Evolutionary conservation across 768 basidiomycete genomes (phyloP), one percentile per base, ranked within the genome.

Genomic region (Sistotremastrum niveocremeum): DNA sequence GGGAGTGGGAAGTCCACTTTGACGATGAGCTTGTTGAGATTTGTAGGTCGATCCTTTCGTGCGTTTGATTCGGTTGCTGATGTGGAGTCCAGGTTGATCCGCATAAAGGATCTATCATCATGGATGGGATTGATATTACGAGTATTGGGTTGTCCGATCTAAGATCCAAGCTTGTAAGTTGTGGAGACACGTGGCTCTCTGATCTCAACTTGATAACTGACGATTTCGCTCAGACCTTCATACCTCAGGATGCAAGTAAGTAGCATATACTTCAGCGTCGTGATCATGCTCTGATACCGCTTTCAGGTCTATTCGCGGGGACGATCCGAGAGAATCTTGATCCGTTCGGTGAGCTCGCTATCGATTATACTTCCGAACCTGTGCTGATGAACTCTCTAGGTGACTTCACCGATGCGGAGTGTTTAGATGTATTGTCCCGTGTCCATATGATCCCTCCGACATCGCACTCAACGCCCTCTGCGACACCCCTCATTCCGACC

Each of bases 321-420:
- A 84, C 82, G 9, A 63, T 86, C 11, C 65, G 83, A 41, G 81
- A 83, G 32, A 85, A 84, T 47, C 53, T 86, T 3, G 83, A 85
- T 62, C 83, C 81, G 3, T 84, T 84, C 59, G 60, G 78, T 73
- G 50, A 20, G 20, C 20, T 37, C 35, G 32, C 6, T 6, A n/a
- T 32, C 33, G 40, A 34, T 36, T 11, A 12, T 20, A 30, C 36
- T 42, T 1, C 7, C 7, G 30, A 31, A 46, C 35, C 30, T 38
- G 1, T n/a, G 4, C 35, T 37, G 8, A 29, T 9, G 5, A 5
- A 42, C 2, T 1, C 28, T 20, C 28, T 34, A 10, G 30, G 34
- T 9, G 28, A 62, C 20, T 20, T 20, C 48, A 53, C 52, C 12
- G 65, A 67, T 45, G 58, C 60, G 44, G 64, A 61, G 20, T 56